Evolutionary conservation across 306 rosid species (phyloP), one percentile per base, ranked within the genome.

Genomic region (Cercis canadensis): DNA sequence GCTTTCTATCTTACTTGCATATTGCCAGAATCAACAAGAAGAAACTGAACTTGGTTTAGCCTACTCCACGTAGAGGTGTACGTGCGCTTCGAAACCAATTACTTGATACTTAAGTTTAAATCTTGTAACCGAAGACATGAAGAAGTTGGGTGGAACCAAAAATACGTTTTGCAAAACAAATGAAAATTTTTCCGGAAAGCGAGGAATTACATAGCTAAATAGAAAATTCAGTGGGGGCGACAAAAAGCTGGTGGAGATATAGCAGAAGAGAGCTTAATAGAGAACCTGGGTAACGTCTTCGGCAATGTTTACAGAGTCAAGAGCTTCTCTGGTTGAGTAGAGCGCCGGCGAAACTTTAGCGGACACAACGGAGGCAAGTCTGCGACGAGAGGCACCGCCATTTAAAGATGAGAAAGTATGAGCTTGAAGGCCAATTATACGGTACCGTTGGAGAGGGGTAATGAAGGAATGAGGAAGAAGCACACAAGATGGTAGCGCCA

Each of bases 211-310:
- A 40, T 18, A 16, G 41, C 54, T 14, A 6, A 53, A 29, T 59
- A 11, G n/a, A 15, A 18, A 19, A 29, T 15, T 40, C 15, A 41
- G 18, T 12, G 57, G 29, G 39, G 60, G 33, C 15, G 46, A 70
- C 32, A 16, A 5, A 41, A 40, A 57, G 49, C 24, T 11, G 32
- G 54, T 39, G 10, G 11, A 33, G 37, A 43, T 11, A 16, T 65
- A 11, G 47, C 0, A 52, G 3, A 24, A 5, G 11, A 33, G 11
- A 54, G 49, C 1, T 43, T 1, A 37, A 24, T 17, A n/a, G 18
- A 29, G 49, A 71, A 94, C 98, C 96, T 94, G 92, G 57, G 98
- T 88, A 45, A 90, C 98, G 62, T 94, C 88, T 54, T 94, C 94
- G 17, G 97, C 98, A 62, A 94, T 94, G 82, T 94, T 94, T 53